Evolutionary conservation across 179 eudicot genomes (phyloP), one percentile per base, ranked within the genome.

Genomic region (Spinacia oleracea): DNA sequence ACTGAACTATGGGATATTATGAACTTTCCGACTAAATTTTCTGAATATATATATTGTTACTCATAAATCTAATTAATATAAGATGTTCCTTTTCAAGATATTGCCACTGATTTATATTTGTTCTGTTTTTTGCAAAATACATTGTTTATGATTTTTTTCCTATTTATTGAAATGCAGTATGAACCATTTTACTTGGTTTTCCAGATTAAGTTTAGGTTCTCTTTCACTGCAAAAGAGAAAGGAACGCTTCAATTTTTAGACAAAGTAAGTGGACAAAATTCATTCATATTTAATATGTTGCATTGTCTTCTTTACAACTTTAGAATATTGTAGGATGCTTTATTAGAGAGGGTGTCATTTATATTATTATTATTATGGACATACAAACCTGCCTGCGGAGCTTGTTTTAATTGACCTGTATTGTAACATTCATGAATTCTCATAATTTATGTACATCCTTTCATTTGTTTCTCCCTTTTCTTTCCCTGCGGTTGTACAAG

Each of bases 401-500:
- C n/a, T n/a, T n/a, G n/a, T n/a, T n/a, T n/a, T n/a, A n/a, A n/a
- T n/a, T n/a, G n/a, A n/a, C n/a, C n/a, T n/a, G n/a, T n/a, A n/a
- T n/a, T n/a, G n/a, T n/a, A n/a, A n/a, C n/a, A n/a, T n/a, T n/a
- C n/a, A n/a, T n/a, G n/a, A 3, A 6, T 45, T 50, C 55, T 70
- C 56, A 51, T 55, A 12, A 66, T 11, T 58, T 16, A 3, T 3
- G 20, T 10, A 2, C 45, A 16, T 38, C 21, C 46, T 40, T 53
- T 63, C 21, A 14, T 38, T 51, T 34, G n/a, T 53, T 78, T 72
- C 56, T 9, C n/a, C 15, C 68, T 16, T 43, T n/a, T 43, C 40
- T 78, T n/a, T 74, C 75, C 74, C 46, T 84, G 83, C 91, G 93
- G 98, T 81, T 65, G 71, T 94, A 93, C 87, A 90, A 75, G 85